Conservation (phyloP, 768 basidiomycete species). For the Coprinopsis sp. region DNA sequence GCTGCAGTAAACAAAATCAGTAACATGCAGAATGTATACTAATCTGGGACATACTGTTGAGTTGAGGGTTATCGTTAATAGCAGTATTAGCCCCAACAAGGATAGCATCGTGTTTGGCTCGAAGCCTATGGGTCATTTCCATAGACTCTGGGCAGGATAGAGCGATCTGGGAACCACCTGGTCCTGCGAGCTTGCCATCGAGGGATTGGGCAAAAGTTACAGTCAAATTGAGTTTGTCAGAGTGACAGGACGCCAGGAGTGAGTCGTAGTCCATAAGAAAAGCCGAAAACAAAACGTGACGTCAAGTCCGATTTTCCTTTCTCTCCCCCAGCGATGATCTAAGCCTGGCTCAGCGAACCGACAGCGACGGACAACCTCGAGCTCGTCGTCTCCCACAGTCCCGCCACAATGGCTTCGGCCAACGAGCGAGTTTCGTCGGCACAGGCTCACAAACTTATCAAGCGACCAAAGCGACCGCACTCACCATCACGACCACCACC, state of each 20-base stretch:
- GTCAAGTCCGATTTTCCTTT: background rate
- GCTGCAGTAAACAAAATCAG: slow-evolving; percentile 34
- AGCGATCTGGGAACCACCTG: slow-evolving; percentile 64
- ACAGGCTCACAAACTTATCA: slow-evolving; percentile 4
- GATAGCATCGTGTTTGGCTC: slow-evolving; percentile 90
- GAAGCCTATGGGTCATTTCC: slow-evolving; percentile 95
- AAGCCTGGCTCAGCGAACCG: background rate
- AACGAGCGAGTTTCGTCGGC: background rate
- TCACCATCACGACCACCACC: background rate
- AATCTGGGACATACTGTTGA: slow-evolving; percentile 63
- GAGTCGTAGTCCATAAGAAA: slow-evolving; percentile 11
- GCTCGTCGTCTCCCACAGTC: background rate
- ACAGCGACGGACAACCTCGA: background rate
- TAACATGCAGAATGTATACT: too few relatives aligned
- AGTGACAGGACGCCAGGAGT: slow-evolving; percentile 12
- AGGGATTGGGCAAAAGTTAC: slow-evolving; percentile 83
- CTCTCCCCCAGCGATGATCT: background rate
- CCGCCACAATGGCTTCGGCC: background rate
- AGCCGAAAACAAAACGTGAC: background rate
- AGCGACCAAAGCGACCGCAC: slow-evolving; percentile 5
- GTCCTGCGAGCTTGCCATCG: slow-evolving; percentile 85
- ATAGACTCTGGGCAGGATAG: slow-evolving; percentile 86
- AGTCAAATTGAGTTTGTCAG: slow-evolving; percentile 57
- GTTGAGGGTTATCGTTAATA: slow-evolving; percentile 86
- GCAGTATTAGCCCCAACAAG: slow-evolving; percentile 88